These are phyloP conservation scores for Zasmidium cellare DNA, from an alignment of 2,329 filamentous ascomycete genomes.

Conservation along the genomic window DNA sequence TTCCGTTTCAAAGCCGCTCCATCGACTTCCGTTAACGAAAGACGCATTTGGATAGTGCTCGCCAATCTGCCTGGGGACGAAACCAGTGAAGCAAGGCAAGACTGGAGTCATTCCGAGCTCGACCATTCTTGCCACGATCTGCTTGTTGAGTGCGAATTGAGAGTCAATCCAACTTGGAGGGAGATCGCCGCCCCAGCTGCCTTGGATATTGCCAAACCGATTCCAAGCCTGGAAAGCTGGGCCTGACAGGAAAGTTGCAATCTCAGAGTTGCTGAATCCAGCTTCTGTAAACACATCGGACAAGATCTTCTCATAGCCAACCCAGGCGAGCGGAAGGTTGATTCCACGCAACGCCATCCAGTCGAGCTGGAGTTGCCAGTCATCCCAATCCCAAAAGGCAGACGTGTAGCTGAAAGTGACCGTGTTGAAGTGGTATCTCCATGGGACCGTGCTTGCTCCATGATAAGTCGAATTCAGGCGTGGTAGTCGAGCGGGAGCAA, in stretches of 20 bases:
- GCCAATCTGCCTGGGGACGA: slow-evolving; percentile 47
- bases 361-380: slow-evolving; percentile 55
- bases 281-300: slow-evolving; percentile 50
- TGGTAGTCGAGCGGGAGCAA: slow-evolving; percentile 35
- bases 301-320: slow-evolving; percentile 53
- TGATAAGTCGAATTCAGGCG: slow-evolving; percentile 34
- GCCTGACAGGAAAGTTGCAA: slow-evolving; percentile 49
- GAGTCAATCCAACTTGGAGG: slow-evolving; percentile 49
- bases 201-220: slow-evolving; percentile 56
- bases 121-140: slow-evolving; percentile 52
- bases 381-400: slow-evolving; percentile 55
- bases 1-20: slow-evolving; percentile 43
- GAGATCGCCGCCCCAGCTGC: slow-evolving; percentile 49
- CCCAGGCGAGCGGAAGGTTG: slow-evolving; percentile 55
- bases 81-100: slow-evolving; percentile 53
- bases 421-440: slow-evolving; percentile 55
- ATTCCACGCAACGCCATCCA: slow-evolving; percentile 55
- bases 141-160: slow-evolving; percentile 51
- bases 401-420: slow-evolving; percentile 56
- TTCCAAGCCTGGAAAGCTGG: slow-evolving; percentile 57
- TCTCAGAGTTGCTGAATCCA: slow-evolving; percentile 47
- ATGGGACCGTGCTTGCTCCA: slow-evolving; percentile 47
- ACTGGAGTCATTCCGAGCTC: slow-evolving; percentile 56
- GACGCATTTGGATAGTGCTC: slow-evolving; percentile 45
- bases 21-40: slow-evolving; percentile 46